phyloP scores from a whole-genome alignment of 441 rosid species.

The Eruca vesicaria region DNA sequence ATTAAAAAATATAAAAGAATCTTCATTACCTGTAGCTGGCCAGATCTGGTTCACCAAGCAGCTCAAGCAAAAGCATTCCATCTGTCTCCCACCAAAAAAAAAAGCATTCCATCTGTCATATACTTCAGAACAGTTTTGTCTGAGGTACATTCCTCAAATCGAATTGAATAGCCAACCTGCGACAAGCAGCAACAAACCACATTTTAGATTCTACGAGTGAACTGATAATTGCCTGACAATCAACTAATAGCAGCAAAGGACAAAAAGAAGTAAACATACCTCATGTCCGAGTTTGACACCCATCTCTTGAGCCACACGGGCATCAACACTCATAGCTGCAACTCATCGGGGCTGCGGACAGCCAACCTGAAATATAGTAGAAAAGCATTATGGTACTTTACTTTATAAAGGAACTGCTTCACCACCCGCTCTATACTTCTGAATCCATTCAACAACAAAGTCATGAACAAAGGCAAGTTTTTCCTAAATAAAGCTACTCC shows the following conservation, averaged over 20 bases:
- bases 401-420: not conserved
- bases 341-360: slow-evolving; percentile 99
- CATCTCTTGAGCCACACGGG: slow-evolving; percentile 98
- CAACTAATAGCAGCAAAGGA: slow-evolving; percentile 10
- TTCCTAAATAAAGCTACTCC: not conserved
- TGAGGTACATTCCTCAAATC: slow-evolving; percentile 98
- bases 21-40: slow-evolving; percentile 76
- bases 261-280: slow-evolving; percentile 35
- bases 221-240: not conserved
- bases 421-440: slow-evolving; percentile 6
- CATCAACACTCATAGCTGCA: slow-evolving; percentile 99
- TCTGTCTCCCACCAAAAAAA: too few species aligned
- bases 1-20: not conserved
- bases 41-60: slow-evolving; percentile 93
- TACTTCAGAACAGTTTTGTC: slow-evolving; percentile 92
- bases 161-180: slow-evolving; percentile 93
- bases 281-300: slow-evolving; percentile 98
- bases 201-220: not conserved
- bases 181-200: slow-evolving; percentile 8
- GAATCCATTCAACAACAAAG: slow-evolving; percentile 14
- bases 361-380: slow-evolving; percentile 55
- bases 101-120: slow-evolving; percentile 98
- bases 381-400: slow-evolving; percentile 7
- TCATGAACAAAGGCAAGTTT: not conserved
- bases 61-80: slow-evolving; percentile 95